Conservation (phyloP, 306 rosid species). For the Oxytropis ochrocephala region DNA sequence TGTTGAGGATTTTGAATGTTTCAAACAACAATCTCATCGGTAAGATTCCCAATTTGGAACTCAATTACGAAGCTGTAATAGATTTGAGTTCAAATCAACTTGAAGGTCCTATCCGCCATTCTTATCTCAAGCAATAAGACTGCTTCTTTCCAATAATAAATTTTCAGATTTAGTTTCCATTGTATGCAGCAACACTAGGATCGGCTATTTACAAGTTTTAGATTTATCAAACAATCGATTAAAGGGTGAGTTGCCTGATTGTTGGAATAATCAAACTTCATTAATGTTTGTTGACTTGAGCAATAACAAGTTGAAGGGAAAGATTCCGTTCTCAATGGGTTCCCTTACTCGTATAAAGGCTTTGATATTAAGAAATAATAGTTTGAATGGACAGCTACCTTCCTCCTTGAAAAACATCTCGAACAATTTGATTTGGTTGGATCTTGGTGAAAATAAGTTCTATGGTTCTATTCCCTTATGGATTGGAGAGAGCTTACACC, state of each 20-base stretch:
- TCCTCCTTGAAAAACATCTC: not conserved
- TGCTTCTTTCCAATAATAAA: not conserved
- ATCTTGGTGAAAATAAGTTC: not conserved
- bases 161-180: not conserved
- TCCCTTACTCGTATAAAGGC: not conserved
- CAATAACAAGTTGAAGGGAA: not conserved
- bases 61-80: not conserved
- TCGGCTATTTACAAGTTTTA: not conserved
- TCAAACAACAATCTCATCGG: not conserved
- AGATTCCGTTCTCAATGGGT: not conserved
- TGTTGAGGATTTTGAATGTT: fast-evolving
- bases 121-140: not conserved
- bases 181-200: not conserved
- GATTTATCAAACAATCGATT: not conserved
- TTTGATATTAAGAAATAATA: conserved; percentile 15
- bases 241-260: not conserved
- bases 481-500: not conserved
- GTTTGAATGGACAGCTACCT: not conserved
- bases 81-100: conserved; percentile 3
- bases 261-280: not conserved
- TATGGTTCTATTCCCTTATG: not conserved
- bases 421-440: not conserved
- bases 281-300: not conserved
- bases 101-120: not conserved
- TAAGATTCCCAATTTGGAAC: not conserved